Conservation (phyloP, 352 stramenopile genomes). For the Globisporangium mamillatum region DNA sequence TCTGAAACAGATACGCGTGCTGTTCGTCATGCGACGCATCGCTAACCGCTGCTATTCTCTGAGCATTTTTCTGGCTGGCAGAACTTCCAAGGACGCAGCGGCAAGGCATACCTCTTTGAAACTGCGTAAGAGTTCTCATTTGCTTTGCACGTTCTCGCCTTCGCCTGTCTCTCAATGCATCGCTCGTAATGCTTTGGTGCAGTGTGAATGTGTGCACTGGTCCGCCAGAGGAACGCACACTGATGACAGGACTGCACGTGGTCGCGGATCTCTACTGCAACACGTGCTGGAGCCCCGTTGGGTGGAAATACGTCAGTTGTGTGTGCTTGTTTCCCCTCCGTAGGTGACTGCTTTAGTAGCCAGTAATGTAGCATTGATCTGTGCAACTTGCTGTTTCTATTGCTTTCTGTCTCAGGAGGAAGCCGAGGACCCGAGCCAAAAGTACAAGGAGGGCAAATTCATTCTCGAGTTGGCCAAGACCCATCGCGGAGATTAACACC, state of each 20-base stretch:
- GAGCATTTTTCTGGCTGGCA: conserved; percentile 16
- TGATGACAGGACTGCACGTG: conserved; percentile 93
- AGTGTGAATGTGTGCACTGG: conserved; percentile 89
- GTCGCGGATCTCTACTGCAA: conserved; percentile 95
- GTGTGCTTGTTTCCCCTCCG: not conserved
- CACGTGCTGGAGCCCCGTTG: conserved; percentile 87
- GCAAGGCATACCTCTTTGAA: conserved; percentile 93
- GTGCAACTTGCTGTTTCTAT: not conserved
- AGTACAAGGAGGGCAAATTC: conserved; percentile 97
- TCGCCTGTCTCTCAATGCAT: not conserved
- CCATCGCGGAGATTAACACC: conserved; percentile 29
- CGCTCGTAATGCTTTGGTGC: not conserved
- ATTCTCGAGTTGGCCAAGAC: conserved; percentile 95
- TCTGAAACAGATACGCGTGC: conserved; percentile 5
- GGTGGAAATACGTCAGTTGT: conserved; percentile 90
- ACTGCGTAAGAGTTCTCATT: conserved; percentile 44
- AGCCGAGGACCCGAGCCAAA: conserved; percentile 91
- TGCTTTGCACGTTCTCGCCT: not conserved
- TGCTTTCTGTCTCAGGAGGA: conserved; percentile 50
- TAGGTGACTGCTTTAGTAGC: not conserved
- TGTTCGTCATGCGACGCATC: too few relatives aligned
- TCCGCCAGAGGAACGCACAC: conserved; percentile 85
- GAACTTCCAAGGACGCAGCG: conserved; percentile 79
- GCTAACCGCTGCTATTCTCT: not conserved
- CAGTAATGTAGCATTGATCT: not conserved